Conservation (phyloP, 73 alveolate genomes). For the Tetrahymena elliotti region DNA sequence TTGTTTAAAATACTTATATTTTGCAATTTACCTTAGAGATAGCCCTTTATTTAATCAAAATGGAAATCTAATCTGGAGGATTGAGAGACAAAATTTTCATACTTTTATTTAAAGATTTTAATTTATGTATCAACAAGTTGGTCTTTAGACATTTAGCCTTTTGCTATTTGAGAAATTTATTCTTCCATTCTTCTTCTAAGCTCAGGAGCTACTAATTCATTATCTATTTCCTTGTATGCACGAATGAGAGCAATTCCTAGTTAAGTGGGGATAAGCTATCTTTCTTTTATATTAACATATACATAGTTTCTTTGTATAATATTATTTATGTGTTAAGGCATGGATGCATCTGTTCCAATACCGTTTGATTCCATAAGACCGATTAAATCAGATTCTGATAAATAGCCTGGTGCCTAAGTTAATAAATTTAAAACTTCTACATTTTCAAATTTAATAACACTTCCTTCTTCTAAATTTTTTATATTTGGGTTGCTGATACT, state of each 20-base stretch:
- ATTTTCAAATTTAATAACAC: neutral
- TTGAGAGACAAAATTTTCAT: neutral
- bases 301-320: constrained; percentile 94
- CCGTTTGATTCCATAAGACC: constrained; percentile 95
- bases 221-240: constrained; percentile 65
- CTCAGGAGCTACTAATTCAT: neutral
- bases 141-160: neutral
- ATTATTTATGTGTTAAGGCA: constrained; percentile 97
- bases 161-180: neutral
- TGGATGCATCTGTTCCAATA: constrained; percentile 99
- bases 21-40: neutral
- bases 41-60: neutral
- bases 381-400: constrained; percentile 92
- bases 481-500: neutral
- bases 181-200: neutral
- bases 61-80: neutral
- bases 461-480: neutral
- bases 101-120: neutral
- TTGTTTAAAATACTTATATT: too few species aligned
- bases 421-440: constrained; percentile 8
- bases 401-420: constrained; percentile 94
- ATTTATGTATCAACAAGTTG: neutral
- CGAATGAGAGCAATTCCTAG: constrained; percentile 94
- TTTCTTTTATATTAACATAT: constrained; percentile 56
- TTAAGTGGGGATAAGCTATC: constrained; percentile 88